These are phyloP conservation scores for Globisporangium rhizosaccharum DNA, from an alignment of 352 stramenopile genomes.

Conservation along the genomic window DNA sequence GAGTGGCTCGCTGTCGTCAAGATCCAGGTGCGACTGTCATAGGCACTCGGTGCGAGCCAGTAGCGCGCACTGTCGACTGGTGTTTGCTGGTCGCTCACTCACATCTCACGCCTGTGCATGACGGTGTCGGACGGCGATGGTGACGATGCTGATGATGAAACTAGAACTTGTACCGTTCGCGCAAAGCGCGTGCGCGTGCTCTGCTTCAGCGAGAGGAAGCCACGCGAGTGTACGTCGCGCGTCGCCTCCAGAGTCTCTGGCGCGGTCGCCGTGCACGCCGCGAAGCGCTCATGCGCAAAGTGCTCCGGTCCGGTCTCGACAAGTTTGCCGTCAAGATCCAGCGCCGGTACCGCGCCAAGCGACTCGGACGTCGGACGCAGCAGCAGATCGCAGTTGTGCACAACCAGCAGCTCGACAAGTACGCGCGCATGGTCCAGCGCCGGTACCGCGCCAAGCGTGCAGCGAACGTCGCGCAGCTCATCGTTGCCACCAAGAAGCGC, in stretches of 20 bases:
- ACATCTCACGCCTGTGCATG: neutral
- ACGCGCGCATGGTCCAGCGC: constrained; percentile 45
- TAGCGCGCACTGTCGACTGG: too few species aligned
- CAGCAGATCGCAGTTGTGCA: constrained; percentile 32
- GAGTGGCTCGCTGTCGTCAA: constrained; percentile 52
- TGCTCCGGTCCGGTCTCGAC: constrained; percentile 40
- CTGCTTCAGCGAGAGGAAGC: constrained; percentile 31
- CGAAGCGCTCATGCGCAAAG: constrained; percentile 35
- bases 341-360: constrained; percentile 47
- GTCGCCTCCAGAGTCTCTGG: constrained; percentile 64
- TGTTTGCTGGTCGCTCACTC: neutral
- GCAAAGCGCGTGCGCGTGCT: constrained; percentile 28
- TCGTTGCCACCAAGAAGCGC: constrained; percentile 25
- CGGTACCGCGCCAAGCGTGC: constrained; percentile 51
- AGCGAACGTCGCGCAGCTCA: constrained; percentile 28
- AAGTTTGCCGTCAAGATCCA: constrained; percentile 62
- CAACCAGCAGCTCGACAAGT: constrained; percentile 40
- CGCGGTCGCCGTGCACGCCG: constrained; percentile 42
- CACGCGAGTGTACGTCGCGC: constrained; percentile 32
- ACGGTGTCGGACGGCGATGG: too few species aligned
- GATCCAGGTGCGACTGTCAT: constrained; percentile 35
- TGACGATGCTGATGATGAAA: neutral
- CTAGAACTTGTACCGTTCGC: constrained; percentile 57
- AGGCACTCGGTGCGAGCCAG: neutral
- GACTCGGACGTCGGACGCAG: constrained; percentile 21